Conservation (phyloP, 371 early-diverging fungal genomes). For the Lichtheimia corymbifera region DNA sequence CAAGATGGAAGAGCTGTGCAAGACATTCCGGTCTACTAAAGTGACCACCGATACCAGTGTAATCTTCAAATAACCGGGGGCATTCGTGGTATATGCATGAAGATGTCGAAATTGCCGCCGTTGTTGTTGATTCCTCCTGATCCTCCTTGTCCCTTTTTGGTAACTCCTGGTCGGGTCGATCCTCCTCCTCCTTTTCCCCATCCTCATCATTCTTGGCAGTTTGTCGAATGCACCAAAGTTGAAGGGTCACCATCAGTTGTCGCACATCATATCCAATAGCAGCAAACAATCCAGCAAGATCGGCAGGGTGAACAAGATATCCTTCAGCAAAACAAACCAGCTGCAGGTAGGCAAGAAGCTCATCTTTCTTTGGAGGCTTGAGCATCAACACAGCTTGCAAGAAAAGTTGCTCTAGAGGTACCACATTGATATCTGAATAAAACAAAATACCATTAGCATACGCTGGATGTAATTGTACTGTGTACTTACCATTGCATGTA, state of each 20-base stretch:
- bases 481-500: constrained; percentile 71
- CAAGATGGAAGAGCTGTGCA: background rate
- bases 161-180: background rate
- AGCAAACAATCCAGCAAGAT: constrained; percentile 27
- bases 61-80: constrained; percentile 3
- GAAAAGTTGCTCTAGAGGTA: constrained; percentile 30
- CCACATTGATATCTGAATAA: constrained; percentile 21
- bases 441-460: background rate
- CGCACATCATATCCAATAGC: constrained; percentile 35
- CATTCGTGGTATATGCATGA: background rate
- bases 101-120: too few species aligned
- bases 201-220: background rate
- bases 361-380: constrained; percentile 17
- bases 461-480: background rate
- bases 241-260: constrained; percentile 32
- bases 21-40: background rate
- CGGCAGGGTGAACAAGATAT: constrained; percentile 27
- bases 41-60: background rate
- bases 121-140: too few species aligned
- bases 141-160: background rate
- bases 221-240: constrained; percentile 18
- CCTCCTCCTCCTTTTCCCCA: background rate
- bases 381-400: constrained; percentile 23
- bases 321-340: constrained; percentile 41
- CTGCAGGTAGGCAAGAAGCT: constrained; percentile 37